Evolutionary conservation across 1,284 basidiomycete genomes (phyloP), one percentile per base, ranked within the genome.

Genomic region (Anthracocystis setariae): DNA sequence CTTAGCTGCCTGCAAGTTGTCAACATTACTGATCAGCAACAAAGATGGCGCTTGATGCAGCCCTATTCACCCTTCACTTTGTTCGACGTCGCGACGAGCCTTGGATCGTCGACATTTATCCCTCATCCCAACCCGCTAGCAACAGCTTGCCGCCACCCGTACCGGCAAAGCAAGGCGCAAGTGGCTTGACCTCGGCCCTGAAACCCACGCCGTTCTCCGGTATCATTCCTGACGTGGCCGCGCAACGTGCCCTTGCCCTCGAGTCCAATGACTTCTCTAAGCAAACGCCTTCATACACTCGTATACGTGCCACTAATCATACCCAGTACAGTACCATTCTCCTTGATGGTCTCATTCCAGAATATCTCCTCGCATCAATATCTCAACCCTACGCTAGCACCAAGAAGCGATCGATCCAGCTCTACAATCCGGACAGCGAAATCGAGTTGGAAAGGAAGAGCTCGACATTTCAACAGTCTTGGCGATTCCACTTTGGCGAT

Each of bases 401-500:
- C 84, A 92, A 92, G 81, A 85, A 86, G 73, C 92, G 92, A 85
- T 88, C 86, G 0, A 78, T 93, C 32, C 88, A 91, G 71, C 86
- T 93, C 1, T 87, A 87, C 84, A 92, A 92, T 76, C 92, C 91
- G 0, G 88, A 88, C 2, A 86, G 84, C 0, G 77, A 88, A 9
- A 87, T 92, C 23, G 89, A 90, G 74, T 85, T 93, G 44, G 73
- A 71, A 27, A 90, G 89, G 78, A 89, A 87, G 69, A 89, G 88
- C 0, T 91, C 90, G 5, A 89, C 88, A 0, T 82, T 93, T 46
- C 86, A 88, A 3, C 92, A 92, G 83, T 87, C 87, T 58, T 93
- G 91, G 91, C 80, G 83, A 0, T 92, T 92, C 83, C 44, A 52
- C 86, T 87, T 78, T 92, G 90, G 90, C 90, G 92, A 85, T 20